Base-by-base conservation (phyloP, 306 rosid species). In the Coriaria nepalensis region DNA sequence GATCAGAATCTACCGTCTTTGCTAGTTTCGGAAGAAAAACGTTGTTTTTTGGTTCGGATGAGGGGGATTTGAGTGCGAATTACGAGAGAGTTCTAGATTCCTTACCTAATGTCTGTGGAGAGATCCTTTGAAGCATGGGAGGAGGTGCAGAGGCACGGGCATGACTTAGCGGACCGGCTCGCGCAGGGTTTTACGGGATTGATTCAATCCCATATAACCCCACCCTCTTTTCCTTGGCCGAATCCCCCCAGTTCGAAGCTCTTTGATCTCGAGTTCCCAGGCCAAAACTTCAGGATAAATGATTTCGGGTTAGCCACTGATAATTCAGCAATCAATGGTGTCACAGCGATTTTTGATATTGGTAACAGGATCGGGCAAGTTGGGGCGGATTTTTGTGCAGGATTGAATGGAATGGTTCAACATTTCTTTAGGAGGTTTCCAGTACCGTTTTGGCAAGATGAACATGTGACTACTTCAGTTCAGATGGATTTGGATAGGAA, bases 91-190 rank as follows among this genome's bases (percentile, higher is more conserved):
- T 40, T 47, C 47, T 56, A 34, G 29, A 7, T 13, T 52, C 43
- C 46, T 49, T 35, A 14, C 45, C 52, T 13, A 6, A 78, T 88
- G 97, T 81, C 95, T 49, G 84, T 79, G 4, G 97, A 90, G 61
- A 75, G 95, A 64, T 75, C 98, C 33, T 81, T 90, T 10, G 94
- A 90, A 39, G 87, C 95, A 6, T 90, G 98, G 98, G 98, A 90
- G 68, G 98, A 90, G 68, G 87, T 90, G 49, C 98, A 90, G 53
- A 77, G 98, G 10, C 95, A 90, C 42, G 94, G 98, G 14, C 98
- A 68, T 72, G 98, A 90, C 78, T 47, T 90, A 11, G 98, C 98
- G 47, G 98, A 81, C 63, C 79, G 98, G 39, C 79, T 90, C 38
- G 78, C 98, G 40, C 95, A 90, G 71, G 95, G 98, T 41, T 85